Conservation (phyloP, 2,329 filamentous ascomycete species). For the Fusarium pseudoanthophilum region DNA sequence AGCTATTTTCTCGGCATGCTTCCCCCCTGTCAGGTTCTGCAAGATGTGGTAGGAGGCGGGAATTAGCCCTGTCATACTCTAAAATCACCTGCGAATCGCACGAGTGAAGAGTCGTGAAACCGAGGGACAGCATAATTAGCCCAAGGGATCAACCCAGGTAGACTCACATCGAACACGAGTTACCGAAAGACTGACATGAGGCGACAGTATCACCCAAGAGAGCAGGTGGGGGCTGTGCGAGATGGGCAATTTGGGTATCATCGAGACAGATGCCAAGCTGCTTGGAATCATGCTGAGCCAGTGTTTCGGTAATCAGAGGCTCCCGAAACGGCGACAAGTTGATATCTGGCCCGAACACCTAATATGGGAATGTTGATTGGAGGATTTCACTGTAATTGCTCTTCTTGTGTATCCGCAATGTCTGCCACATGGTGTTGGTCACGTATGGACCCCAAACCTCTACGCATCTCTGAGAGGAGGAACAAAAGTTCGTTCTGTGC, state of each 20-base stretch:
- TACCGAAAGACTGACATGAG: neutral
- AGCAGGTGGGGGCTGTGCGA: slow-evolving; percentile 20
- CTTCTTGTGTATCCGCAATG: slow-evolving; percentile 14
- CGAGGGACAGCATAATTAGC: slow-evolving; percentile 12
- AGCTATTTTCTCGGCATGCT: slow-evolving; percentile 32
- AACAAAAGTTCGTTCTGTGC: slow-evolving; percentile 17
- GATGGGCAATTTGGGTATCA: slow-evolving; percentile 8
- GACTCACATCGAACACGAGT: neutral
- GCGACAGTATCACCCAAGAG: neutral
- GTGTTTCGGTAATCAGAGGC: slow-evolving; percentile 10
- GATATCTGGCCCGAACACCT: neutral
- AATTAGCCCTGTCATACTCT: neutral
- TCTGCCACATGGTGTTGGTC: slow-evolving; percentile 10
- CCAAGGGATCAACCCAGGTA: slow-evolving; percentile 3
- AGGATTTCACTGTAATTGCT: slow-evolving; percentile 9
- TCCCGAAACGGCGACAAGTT: neutral
- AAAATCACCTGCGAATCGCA: slow-evolving; percentile 13
- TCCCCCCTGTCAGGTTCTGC: slow-evolving; percentile 19
- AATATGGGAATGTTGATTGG: slow-evolving; percentile 12
- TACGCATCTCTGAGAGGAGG: slow-evolving; percentile 3
- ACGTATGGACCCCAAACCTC: neutral
- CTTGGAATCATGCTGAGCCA: slow-evolving; percentile 13
- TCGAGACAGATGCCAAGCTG: slow-evolving; percentile 16
- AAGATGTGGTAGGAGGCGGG: slow-evolving; percentile 21
- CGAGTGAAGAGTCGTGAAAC: slow-evolving; percentile 4